Base-by-base conservation (phyloP, 495 filamentous ascomycete species). In the Penicillium riverlandense region DNA sequence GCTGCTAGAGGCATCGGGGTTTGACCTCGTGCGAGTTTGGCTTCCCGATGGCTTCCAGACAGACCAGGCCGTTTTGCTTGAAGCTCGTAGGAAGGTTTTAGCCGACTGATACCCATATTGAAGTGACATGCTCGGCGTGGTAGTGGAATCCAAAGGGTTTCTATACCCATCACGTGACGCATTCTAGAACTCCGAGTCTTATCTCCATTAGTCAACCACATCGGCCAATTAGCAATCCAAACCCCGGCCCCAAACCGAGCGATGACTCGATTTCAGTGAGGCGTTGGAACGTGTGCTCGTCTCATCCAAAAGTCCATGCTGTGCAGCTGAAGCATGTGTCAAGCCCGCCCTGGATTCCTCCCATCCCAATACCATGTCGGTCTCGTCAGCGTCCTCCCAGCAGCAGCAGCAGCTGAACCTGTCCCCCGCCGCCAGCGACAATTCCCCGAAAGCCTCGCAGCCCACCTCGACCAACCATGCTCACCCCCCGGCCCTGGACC, bases 1-100 rank as follows among this genome's bases (percentile, higher is more conserved):
- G 34, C 35, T 53, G 41, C 58, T 59, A 55, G 76, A 75, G 16
- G 31, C 35, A 12, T 69, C 49, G 35, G 83, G 79, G 57, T 77
- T 84, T 41, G 74, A 71, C n/a, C 76, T 83, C 39, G 77, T 76
- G 40, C 56, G 70, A 35, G 66, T 67, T 7, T 16, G 46, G 53
- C 28, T 52, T 11, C 45, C 53, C 2, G 34, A 49, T 22, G 44
- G 29, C 4, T 50, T 37, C 27, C 44, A 48, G 15, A 44, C 48
- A 31, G 35, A 48, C 4, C 52, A 51, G 32, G 33, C 52, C 2
- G 41, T 48, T 48, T 35, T 51, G 8, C 33, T 55, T 5, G 45
- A 55, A 29, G 40, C 45, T 16, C 43, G 42, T n/a, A 15, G 39
- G 16, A 37, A 45, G 32, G 10, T 6, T 6, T 28, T 22, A 27